Evolutionary conservation across 108 stramenopile genomes (phyloP), one percentile per base, ranked within the genome.

Genomic region (Fragilaria crotonensis): DNA sequence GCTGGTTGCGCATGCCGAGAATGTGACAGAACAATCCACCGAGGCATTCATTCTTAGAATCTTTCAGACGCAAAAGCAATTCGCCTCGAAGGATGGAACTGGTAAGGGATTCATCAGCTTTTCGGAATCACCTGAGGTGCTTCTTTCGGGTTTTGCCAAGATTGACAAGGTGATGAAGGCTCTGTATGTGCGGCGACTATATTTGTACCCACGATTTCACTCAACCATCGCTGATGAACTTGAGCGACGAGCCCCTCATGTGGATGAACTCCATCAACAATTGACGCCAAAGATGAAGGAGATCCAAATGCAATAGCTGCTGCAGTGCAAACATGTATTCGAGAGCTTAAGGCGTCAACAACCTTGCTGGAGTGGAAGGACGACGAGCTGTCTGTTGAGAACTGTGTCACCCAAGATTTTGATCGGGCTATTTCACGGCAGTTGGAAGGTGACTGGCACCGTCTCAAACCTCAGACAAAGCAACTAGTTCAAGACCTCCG

Each of bases 31-130:
- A 17, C 80, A 89, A 18, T 95, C 94, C 23, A 97, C 85, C 25
- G 95, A 96, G 52, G 95, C 96, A 1, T 99, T 99, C 65, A 96
- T 97, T 63, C 62, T 99, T 33, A 68, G 93, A 53, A 92, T 99
- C 14, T 95, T 80, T 69, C 78, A 84, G 9, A 73, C 71, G 25
- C 84, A 91, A 62, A 68, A 64, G 25, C 82, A 83, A 17, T 27
- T 58, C 56, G 72, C 62, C 33, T 23, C 31, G 58, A 27, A 58
- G 33, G 46, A 54, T 25, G 22, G 36, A 20, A 44, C 27, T 14
- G 60, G 54, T 31, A 33, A 36, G 1, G 95, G 96, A 33, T 97
- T 97, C 60, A 69, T 97, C 70, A 97, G 87, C 14, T 93, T 99
- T 61, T 76, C 87, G 5, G 96, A 97, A 59, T 65, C 88, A 31